phyloP scores from a whole-genome alignment of 106 monocot genomes.

The Alisma plantagoaquatica region DNA sequence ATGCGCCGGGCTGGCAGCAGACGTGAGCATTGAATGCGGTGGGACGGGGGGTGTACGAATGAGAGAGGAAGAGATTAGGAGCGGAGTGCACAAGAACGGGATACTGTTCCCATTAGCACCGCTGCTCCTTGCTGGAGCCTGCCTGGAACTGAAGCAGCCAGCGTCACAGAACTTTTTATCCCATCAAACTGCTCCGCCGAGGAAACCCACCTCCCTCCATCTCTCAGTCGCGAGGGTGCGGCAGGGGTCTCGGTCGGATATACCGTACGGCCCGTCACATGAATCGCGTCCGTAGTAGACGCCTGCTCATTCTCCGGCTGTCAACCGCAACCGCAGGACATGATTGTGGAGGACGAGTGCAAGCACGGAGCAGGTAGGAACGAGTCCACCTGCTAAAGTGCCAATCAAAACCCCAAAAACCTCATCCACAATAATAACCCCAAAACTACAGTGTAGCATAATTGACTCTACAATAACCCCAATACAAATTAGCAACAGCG shows the following conservation, averaged over 20 bases:
- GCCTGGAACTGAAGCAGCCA: too few relatives aligned
- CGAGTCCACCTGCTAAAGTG: background rate
- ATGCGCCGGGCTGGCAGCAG: conserved; percentile 6
- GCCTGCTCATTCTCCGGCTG: background rate
- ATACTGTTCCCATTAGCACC: too few relatives aligned
- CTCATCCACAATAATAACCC: too few relatives aligned
- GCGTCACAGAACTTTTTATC: too few relatives aligned
- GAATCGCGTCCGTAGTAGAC: too few relatives aligned
- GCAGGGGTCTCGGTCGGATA: background rate
- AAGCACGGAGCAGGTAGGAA: background rate
- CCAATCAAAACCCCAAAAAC: too few relatives aligned
- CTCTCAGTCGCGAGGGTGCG: background rate
- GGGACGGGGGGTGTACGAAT: background rate
- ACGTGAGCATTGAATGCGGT: background rate
- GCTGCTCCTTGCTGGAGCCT: too few relatives aligned
- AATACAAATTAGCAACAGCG: too few relatives aligned
- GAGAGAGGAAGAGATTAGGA: background rate
- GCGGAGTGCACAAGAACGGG: too few relatives aligned
- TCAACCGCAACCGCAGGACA: background rate
- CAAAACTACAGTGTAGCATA: too few relatives aligned
- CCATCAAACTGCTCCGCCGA: too few relatives aligned
- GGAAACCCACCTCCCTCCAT: background rate
- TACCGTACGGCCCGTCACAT: background rate
- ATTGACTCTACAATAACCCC: too few relatives aligned
- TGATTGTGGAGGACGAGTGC: background rate